Conservation (phyloP, 23 red algal genomes). For the Gracilaria gracilis region DNA sequence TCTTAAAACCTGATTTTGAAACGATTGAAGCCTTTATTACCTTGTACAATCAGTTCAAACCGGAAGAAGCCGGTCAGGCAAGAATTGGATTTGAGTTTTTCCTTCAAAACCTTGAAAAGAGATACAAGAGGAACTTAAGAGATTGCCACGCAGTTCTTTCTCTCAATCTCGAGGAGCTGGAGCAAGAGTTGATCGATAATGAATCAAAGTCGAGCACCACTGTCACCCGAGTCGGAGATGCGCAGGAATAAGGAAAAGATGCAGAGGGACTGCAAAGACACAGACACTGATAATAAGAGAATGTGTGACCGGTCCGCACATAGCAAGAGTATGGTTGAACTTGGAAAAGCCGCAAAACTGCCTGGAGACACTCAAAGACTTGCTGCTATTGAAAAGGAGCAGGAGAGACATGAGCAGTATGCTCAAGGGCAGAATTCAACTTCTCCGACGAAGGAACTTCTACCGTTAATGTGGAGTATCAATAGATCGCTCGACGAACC, state of each 20-base stretch:
- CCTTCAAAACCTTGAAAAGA: conserved; percentile 13
- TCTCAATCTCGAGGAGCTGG: not conserved
- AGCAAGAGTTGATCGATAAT: conserved; percentile 8
- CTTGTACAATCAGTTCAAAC: not conserved
- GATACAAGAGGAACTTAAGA: conserved; percentile 32
- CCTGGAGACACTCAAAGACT: no score
- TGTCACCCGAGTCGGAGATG: conserved; percentile 24
- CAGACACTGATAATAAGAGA: not conserved
- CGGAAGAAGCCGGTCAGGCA: not conserved
- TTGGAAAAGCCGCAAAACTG: no score
- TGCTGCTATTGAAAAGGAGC: no score
- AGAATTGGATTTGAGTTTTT: not conserved
- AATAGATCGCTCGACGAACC: no score
- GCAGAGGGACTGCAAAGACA: not conserved
- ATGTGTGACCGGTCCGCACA: conserved; percentile 33
- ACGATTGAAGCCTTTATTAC: conserved; percentile 18
- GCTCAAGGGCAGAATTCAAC: no score
- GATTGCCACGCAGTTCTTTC: conserved; percentile 20
- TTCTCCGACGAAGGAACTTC: no score
- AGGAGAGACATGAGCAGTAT: no score
- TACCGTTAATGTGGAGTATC: no score
- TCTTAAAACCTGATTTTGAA: conserved; percentile 19
- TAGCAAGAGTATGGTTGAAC: no score
- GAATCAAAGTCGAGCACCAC: conserved; percentile 34
- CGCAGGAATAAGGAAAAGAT: conserved; percentile 4